Evolutionary conservation across 495 filamentous ascomycete genomes (phyloP).

Genomic region (Amorphotheca resinae): DNA sequence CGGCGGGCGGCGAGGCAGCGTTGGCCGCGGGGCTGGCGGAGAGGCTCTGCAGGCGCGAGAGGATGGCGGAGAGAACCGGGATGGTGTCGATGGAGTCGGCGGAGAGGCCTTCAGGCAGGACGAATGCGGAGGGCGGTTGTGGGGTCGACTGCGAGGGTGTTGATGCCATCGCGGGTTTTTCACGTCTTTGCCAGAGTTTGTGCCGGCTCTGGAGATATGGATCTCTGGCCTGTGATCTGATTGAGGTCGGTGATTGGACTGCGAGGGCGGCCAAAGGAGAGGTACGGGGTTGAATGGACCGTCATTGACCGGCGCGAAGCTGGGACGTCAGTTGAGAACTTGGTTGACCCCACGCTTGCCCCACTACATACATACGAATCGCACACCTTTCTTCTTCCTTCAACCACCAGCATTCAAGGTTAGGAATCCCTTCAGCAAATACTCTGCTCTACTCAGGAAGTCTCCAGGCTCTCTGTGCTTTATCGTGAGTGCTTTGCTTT

Average conservation of each 20-base stretch:
- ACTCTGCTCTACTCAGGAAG: too few species aligned
- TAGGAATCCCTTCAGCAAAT: slow-evolving; percentile 10
- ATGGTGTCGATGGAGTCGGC: slow-evolving; percentile 69
- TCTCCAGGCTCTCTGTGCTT: too few species aligned
- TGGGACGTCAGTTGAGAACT: not conserved
- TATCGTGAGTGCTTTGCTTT: slow-evolving; percentile 14
- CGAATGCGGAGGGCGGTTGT: slow-evolving; percentile 25
- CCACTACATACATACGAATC: too few species aligned
- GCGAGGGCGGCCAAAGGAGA: too few species aligned
- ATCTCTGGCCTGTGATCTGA: too few species aligned
- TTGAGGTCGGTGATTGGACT: too few species aligned
- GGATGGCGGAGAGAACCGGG: slow-evolving; percentile 65
- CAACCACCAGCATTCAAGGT: slow-evolving; percentile 6
- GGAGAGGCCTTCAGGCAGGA: slow-evolving; percentile 34
- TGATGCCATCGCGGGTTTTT: slow-evolving; percentile 17
- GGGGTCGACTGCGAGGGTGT: slow-evolving; percentile 21
- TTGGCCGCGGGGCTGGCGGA: slow-evolving; percentile 13
- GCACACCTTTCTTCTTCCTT: slow-evolving; percentile 7
- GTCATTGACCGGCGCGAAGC: not conserved
- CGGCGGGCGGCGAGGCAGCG: slow-evolving; percentile 23
- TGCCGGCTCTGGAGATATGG: too few species aligned
- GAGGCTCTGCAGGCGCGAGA: slow-evolving; percentile 47
- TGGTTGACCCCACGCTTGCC: not conserved
- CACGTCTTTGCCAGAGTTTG: too few species aligned
- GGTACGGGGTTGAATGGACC: too few species aligned